A percentile compares a stretch with the other conserved stretches of the same genome.
Conservation (phyloP, 495 filamentous ascomycete genomes). For the Xylaria castorea region DNA sequence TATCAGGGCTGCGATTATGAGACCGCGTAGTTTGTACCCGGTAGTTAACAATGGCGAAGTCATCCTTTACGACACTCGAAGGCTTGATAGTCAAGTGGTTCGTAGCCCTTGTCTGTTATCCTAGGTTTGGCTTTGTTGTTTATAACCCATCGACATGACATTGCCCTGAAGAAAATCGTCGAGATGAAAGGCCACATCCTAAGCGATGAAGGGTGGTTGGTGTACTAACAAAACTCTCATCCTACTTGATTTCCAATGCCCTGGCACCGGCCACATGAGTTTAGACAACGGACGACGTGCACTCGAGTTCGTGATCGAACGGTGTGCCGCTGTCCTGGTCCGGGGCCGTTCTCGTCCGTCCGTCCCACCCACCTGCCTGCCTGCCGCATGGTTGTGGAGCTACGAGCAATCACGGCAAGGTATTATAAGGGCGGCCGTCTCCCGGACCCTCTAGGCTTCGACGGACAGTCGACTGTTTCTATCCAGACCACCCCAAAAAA, state of each 20-base stretch:
- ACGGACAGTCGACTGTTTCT: too few relatives aligned
- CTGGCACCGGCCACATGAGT: background rate
- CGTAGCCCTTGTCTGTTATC: background rate
- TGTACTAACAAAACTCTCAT: background rate
- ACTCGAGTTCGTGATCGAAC: background rate
- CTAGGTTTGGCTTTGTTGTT: background rate
- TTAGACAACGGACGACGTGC: background rate
- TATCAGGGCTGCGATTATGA: background rate
- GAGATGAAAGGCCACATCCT: background rate
- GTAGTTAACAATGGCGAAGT: background rate
- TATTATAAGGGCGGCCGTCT: background rate
- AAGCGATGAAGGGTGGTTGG: background rate
- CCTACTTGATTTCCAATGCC: background rate
- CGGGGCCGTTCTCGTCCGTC: background rate
- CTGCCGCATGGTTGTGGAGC: too few relatives aligned
- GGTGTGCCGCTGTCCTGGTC: background rate
- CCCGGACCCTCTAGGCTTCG: background rate
- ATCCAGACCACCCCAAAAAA: too few relatives aligned
- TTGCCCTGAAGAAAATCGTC: background rate
- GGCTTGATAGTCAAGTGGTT: background rate
- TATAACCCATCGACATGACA: background rate
- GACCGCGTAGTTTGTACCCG: background rate
- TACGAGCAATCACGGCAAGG: background rate
- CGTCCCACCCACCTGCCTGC: background rate
- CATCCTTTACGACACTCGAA: slow-evolving; percentile 26